Evolutionary conservation across 345 rosid species (phyloP).

Genomic region (Populus euphratica): DNA sequence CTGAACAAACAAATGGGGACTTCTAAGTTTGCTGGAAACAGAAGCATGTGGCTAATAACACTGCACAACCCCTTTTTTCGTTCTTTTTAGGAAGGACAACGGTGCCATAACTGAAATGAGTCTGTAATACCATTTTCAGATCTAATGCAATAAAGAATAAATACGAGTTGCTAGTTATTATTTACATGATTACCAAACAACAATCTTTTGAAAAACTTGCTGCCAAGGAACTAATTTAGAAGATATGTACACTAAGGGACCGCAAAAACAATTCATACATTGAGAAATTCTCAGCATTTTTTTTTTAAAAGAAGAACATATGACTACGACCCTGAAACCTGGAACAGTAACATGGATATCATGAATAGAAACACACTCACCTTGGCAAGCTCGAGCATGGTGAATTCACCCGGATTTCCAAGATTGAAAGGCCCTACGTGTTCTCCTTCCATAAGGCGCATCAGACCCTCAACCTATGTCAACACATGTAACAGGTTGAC

Average conservation of each 20-base stretch:
- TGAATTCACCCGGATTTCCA: constrained; percentile 98
- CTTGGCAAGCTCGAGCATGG: constrained; percentile 98
- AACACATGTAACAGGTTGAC: not conserved
- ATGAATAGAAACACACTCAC: constrained; percentile 24
- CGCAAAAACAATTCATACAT: not conserved
- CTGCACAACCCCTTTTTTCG: not conserved
- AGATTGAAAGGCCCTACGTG: constrained; percentile 96
- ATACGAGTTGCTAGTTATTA: not conserved
- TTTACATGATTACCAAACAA: not conserved
- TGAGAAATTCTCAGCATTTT: not conserved
- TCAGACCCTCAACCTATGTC: constrained; percentile 80
- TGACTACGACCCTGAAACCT: not conserved
- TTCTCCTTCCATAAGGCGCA: constrained; percentile 95
- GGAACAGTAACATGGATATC: not conserved
- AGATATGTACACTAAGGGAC: not conserved
- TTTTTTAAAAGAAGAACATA: not conserved
- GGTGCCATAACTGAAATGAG: not conserved
- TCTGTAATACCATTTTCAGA: not conserved
- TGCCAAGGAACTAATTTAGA: not conserved
- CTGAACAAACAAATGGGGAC: constrained; percentile 31
- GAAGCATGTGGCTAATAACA: not conserved
- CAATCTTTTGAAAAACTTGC: not conserved
- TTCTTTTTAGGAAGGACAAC: not conserved
- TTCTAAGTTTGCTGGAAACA: not conserved
- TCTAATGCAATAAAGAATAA: not conserved